Base-by-base conservation (phyloP, 495 filamentous ascomycete species). In the Hypoxylon crocopeplum region DNA sequence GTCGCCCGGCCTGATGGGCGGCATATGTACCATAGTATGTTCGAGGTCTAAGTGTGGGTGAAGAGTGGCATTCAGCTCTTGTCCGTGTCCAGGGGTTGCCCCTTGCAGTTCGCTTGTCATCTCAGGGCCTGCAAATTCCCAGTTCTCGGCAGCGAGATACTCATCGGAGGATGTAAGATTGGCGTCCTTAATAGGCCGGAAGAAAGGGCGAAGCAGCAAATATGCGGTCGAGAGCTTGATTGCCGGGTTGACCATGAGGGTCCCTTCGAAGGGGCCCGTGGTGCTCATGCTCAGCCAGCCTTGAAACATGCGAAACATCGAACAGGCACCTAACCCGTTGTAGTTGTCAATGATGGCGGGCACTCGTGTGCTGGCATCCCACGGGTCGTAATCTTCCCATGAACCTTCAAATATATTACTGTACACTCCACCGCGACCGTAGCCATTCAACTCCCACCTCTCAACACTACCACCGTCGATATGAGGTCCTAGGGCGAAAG, bases 281-380 rank as follows among this genome's bases (percentile, higher is more conserved):
- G 77, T 70, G 30, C 88, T 92, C 82, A 96, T 89, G 30, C 86
- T 85, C 19, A 96, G 73, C 92, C 92, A 96, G 10, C 90, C 92
- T 67, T 96, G 92, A 62, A 88, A 93, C 81, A 92, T 91, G 3
- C 92, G 81, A 72, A 93, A 89, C 84, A 92, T 91, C 5, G 83
- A 88, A 72, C 90, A 93, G 10, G 88, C 85, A 0, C 92, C 92
- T 0, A 90, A 81, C 2, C 92, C 92, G 51, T 92, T 83, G 71
- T 97, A 92, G 42, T 94, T 67, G 64, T 96, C 87, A 65, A 85
- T 87, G 17, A 84, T 80, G 13, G 87, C 92, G 0, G 73, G 70
- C 3, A 93, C 71, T 15, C 92, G 79, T 57, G 84, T 84, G 56
- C 82, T 84, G 2, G 84, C 85, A 62, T 96, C 90, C 82, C 84